Evolutionary conservation across 495 filamentous ascomycete genomes (phyloP), one percentile per base, ranked within the genome.

Genomic region (Tetracladium marchalianum): DNA sequence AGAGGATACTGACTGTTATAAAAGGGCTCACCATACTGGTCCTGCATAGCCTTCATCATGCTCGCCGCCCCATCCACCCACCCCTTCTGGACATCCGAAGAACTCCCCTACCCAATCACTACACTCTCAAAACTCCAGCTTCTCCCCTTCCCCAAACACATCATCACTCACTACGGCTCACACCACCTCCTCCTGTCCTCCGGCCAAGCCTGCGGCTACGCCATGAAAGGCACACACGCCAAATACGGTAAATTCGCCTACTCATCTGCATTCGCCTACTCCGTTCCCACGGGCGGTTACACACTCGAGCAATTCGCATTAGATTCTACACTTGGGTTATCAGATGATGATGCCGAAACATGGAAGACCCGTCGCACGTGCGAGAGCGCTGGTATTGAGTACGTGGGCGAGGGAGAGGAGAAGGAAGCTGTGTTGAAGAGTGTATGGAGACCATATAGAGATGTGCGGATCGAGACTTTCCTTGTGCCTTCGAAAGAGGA

Each of bases 171-270:
- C 49, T 53, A 54, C 5, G 55, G 54, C 55, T 27, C 55, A 57
- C 46, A 69, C 31, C 51, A 48, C 18, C 81, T 85, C 65, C 67
- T 88, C 12, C 72, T 90, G 3, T 82, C 78, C 4, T 82, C 78
- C 0, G 85, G 85, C 11, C 84, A 88, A 54, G 80, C 78, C 31
- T 88, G 85, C 65, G 78, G 82, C 60, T 88, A 88, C 60, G 80
- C 84, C 0, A 75, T 88, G 62, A 83, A 80, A 59, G 84, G 80
- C 17, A 85, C 82, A 2, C 83, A 87, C 57, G 81, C 84, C 47
- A 89, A 89, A 55, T 90, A 90, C 62, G 85, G 85, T 15, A 73
- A 77, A 50, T 88, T 87, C 59, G 82, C 83, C 6, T 88, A 90
- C 60, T 80, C 75, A 41, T 77, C 77, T 41, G 72, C 80, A 0